These are phyloP conservation scores for Heritiera fomes DNA, from an alignment of 345 rosid genomes.

Conservation along the genomic window DNA sequence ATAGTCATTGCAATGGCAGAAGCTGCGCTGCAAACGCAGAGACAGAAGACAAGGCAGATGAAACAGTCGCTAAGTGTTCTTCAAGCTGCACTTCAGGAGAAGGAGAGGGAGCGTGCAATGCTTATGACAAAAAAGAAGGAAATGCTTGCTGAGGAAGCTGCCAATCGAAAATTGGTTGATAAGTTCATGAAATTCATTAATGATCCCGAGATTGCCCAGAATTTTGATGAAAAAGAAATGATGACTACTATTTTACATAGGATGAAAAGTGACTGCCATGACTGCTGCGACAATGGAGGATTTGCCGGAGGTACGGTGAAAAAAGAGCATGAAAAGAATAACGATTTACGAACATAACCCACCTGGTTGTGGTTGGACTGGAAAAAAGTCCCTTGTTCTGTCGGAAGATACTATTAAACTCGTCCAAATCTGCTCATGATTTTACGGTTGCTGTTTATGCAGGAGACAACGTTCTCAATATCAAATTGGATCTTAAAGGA, in stretches of 20 bases:
- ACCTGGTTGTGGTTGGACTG: too few relatives aligned
- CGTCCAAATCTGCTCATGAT: neutral
- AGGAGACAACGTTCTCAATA: neutral
- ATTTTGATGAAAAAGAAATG: neutral
- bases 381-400: neutral
- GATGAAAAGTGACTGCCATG: neutral
- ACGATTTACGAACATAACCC: too few relatives aligned
- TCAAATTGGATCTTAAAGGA: neutral
- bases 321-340: too few relatives aligned
- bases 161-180: neutral
- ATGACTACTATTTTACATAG: neutral
- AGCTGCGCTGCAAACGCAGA: too few relatives aligned
- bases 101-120: neutral
- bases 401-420: too few relatives aligned
- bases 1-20: too few relatives aligned
- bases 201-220: neutral
- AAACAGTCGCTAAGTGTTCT: too few relatives aligned
- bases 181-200: neutral
- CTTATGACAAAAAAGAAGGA: neutral
- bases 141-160: neutral
- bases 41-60: too few relatives aligned
- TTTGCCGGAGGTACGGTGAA: too few relatives aligned
- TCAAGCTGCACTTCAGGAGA: neutral
- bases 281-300: neutral
- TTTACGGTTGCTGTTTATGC: neutral